Evolutionary conservation across 495 filamentous ascomycete species (phyloP), one percentile per base, ranked within the genome.

Genomic region (Platismatia glauca): DNA sequence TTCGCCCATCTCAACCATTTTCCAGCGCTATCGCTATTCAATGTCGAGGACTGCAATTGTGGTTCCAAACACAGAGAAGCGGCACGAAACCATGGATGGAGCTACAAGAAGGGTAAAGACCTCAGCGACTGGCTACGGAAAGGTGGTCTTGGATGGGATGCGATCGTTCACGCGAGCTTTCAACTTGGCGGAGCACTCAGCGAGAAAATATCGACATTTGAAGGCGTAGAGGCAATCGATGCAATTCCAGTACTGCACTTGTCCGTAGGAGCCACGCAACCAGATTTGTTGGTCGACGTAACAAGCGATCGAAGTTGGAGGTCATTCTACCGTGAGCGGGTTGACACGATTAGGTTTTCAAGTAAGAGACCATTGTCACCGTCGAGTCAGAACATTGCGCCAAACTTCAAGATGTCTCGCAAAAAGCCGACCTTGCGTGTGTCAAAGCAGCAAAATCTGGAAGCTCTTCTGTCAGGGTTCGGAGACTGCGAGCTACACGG

Each of bases 1-100:
- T 65, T 73, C 41, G 43, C 50, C 16, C 68, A 72, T 44, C 39
- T 73, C 20, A 55, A 59, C 3, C 44, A 58, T 4, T 70, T 73
- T 31, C 71, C 71, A 15, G 44, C 58, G 6, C 61, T 73, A 41
- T 33, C 41, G 9, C 15, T 71, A 3, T 62, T 70, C 44, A 56
- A 48, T 38, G 41, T 71, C 16, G 56, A 61, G 22, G 61, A 63
- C 16, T 64, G 64, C 64, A 44, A 59, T 34, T 18, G 55, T n/a
- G 62, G 50, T 60, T 29, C 20, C 15, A 41, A 58, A 22, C 53
- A 58, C 12, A 57, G 59, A 56, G n/a, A 33, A 29, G 15, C 20
- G 48, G 63, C 64, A 29, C 58, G 24, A 29, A 37, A 58, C 41
- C 37, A 65, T 22, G 58, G 58, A 24, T 67, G 65, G 65, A 59